These are phyloP conservation scores for Perkinsus chesapeaki DNA, from an alignment of 169 alveolate species.

Conservation along the genomic window DNA sequence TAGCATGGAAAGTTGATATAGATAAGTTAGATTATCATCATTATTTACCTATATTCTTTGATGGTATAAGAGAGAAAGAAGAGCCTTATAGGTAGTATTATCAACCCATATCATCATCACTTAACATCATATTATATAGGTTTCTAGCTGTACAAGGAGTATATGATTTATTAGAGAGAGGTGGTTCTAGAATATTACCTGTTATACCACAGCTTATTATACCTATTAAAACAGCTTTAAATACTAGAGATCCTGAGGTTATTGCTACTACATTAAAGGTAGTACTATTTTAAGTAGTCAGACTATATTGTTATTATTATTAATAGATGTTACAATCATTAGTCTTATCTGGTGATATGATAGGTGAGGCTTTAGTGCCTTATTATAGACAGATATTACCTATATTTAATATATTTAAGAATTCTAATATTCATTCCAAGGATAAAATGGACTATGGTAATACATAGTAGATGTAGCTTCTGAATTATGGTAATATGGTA, in stretches of 20 bases:
- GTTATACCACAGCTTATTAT: slow-evolving; percentile 85
- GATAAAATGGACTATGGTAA: slow-evolving; percentile 67
- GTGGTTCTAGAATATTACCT: slow-evolving; percentile 71
- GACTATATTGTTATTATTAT: background rate
- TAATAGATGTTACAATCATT: slow-evolving; percentile 57
- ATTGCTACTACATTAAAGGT: slow-evolving; percentile 37
- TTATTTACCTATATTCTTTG: slow-evolving; percentile 84
- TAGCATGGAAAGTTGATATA: slow-evolving; percentile 66
- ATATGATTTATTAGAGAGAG: slow-evolving; percentile 64
- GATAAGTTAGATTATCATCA: slow-evolving; percentile 83
- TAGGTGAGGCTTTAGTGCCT: slow-evolving; percentile 89
- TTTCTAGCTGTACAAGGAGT: slow-evolving; percentile 11
- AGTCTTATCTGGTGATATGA: slow-evolving; percentile 52
- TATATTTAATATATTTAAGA: slow-evolving; percentile 72
- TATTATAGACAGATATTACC: slow-evolving; percentile 87
- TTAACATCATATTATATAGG: background rate
- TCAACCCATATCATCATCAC: background rate
- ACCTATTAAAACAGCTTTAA: slow-evolving; percentile 80
- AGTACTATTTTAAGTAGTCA: background rate
- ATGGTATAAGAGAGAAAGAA: slow-evolving; percentile 83
- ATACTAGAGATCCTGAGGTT: slow-evolving; percentile 83
- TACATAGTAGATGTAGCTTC: background rate
- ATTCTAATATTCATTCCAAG: slow-evolving; percentile 63
- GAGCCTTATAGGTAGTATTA: slow-evolving; percentile 72
- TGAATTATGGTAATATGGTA: background rate